Evolutionary conservation across 2,329 filamentous ascomycete species (phyloP), one percentile per base, ranked within the genome.

Genomic region (Fusarium sp.): DNA sequence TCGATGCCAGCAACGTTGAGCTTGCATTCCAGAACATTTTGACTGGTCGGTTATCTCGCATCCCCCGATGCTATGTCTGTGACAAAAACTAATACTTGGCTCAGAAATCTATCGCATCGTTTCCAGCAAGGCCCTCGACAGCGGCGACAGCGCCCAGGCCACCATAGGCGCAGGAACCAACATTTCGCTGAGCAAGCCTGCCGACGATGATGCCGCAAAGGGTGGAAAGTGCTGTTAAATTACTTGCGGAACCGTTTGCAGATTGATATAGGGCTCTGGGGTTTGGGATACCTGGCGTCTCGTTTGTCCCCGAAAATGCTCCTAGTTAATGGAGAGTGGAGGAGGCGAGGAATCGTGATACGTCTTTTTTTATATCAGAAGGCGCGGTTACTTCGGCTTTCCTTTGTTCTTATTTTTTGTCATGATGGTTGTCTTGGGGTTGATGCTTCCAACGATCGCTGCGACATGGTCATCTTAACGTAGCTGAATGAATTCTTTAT

Each of bases 21-120:
- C 90, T 98, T 78, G 96, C 96, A 66, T 98, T 99, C 89, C 95
- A 99, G 85, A 98, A 98, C 84, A 99, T 99, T 80, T 87, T 99
- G 80, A 99, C 96, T 79, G 95, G 95, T 98, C 88, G 68, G 88
- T 81, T 20, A 23, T 51, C 55, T 20, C 58, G 27, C 8, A 37
- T 11, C 30, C 32, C 37, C n/a, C 41, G 16, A 21, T 28, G 27
- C 34, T 47, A 43, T 72, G 56, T 43, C 21, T 21, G 20, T 23
- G 23, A 55, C 50, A 41, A 45, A 55, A 55, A 41, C 67, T 72
- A 50, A 73, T 58, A 43, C 57, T 55, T 16, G 41, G 40, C 62
- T 50, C 80, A 97, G 96, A 99, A 87, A 99, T 99, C 85, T 99
- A 98, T 88, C 93, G 94, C 78, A 99, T 99, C 77, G 96, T 99